Evolutionary conservation across 768 basidiomycete genomes (phyloP).

Genomic region (Lyophyllum decastes): DNA sequence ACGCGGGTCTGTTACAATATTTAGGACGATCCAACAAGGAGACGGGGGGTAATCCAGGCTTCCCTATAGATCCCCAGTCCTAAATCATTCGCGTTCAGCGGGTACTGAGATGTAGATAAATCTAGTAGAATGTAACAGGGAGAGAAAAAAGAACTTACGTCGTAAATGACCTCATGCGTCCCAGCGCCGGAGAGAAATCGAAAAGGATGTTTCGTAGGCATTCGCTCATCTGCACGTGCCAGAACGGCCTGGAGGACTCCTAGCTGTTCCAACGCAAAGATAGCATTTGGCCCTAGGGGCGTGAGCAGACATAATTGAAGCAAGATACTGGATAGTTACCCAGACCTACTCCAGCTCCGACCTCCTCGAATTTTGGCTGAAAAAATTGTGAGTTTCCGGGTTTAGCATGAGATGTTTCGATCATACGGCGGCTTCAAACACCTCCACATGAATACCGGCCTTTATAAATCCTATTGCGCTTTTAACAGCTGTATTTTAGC

Average conservation of each 20-base stretch:
- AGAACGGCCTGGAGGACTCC: constrained; percentile 46
- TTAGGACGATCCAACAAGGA: background rate
- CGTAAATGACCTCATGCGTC: constrained; percentile 43
- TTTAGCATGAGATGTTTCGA: background rate
- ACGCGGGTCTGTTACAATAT: constrained; percentile 41
- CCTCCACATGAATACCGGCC: constrained; percentile 43
- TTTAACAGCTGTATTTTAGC: background rate
- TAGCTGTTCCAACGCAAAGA: constrained; percentile 43
- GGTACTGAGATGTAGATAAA: constrained; percentile 28
- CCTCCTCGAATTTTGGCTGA: constrained; percentile 49
- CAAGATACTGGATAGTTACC: too few relatives aligned
- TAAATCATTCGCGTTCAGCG: constrained; percentile 29
- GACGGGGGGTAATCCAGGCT: background rate
- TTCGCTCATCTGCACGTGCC: constrained; percentile 32
- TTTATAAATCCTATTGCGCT: constrained; percentile 44
- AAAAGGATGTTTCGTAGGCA: constrained; percentile 34
- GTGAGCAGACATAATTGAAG: too few relatives aligned
- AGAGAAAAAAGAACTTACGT: constrained; percentile 32
- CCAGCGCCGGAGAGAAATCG: constrained; percentile 42
- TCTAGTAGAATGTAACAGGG: background rate
- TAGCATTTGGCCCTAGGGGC: constrained; percentile 51
- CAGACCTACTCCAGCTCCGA: constrained; percentile 57
- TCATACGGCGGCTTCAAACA: constrained; percentile 55
- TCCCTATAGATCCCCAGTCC: constrained; percentile 48
- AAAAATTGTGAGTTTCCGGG: background rate